Evolutionary conservation across 768 basidiomycete species (phyloP), one percentile per base, ranked within the genome.

Genomic region (Suillus spraguei): DNA sequence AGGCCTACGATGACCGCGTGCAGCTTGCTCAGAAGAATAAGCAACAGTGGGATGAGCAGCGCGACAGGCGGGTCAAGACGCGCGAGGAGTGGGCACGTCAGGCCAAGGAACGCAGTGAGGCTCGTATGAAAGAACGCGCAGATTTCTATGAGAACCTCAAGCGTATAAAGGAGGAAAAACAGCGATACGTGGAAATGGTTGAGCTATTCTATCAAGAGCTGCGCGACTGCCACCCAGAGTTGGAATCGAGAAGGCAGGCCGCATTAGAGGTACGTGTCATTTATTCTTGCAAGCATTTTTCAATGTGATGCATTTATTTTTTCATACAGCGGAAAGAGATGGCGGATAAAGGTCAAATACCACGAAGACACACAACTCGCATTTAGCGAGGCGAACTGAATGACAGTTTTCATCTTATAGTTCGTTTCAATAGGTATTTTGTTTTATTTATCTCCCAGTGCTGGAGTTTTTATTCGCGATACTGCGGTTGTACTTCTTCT

Each of bases 181-280:
- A 72, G 58, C 73, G 76, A 64, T 78, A 81, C 47, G 63, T 77
- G 6, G 72, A 75, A 53, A 75, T 87, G 70, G 82, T 84, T 3
- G 79, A 83, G 46, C 81, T 84, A 47, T 80, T 89, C 69, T 77
- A 89, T 54, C 78, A 82, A 46, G 84, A 85, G 46, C 78, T 90
- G 63, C 78, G 83, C 62, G 77, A 81, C 46, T 72, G 78, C 60
- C 86, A 83, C 67, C 88, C 89, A 42, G 88, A 88, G 64, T 87
- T 88, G 83, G 82, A 84, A 64, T 79, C 78, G 24, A 81, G 89
- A 60, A 80, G 80, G 70, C 79, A 80, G 68, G 82, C 81, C 61
- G 80, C 80, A 4, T 76, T 83, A 65, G 77, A 81, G 78, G 88
- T 87, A 65, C 63, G 78, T 58, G 7, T 20, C 5, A n/a, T 60